phyloP scores from a whole-genome alignment of 2,329 filamentous ascomycete species.

The Calonectria leucothoes region DNA sequence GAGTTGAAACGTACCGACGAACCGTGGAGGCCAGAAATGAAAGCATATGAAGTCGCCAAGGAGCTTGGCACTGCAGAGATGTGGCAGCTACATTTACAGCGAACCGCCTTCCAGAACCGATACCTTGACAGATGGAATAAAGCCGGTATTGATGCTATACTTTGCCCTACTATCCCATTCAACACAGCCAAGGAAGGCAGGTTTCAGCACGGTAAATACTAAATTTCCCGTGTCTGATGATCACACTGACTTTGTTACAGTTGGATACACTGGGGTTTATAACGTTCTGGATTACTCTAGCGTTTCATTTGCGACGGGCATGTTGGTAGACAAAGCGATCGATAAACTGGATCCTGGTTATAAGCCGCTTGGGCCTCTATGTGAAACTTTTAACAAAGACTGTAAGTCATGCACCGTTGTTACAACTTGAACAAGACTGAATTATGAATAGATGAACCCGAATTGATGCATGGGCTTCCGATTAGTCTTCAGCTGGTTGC shows the following conservation, averaged over 20 bases:
- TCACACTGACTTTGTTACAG: conserved; percentile 39
- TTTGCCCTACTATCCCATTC: conserved; percentile 67
- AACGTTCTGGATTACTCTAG: conserved; percentile 62
- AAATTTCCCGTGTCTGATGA: fast-evolving
- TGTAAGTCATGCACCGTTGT: conserved; percentile 49
- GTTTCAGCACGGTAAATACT: conserved; percentile 55
- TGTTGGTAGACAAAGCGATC: conserved; percentile 52
- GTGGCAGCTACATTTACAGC: conserved; percentile 60
- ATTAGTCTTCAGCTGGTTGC: conserved; percentile 58
- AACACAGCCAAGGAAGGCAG: conserved; percentile 55
- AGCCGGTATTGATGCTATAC: conserved; percentile 68
- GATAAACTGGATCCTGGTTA: conserved; percentile 48
- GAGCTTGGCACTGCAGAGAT: conserved; percentile 57
- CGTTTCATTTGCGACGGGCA: conserved; percentile 59
- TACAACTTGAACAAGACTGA: neutral
- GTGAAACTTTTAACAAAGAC: conserved; percentile 52
- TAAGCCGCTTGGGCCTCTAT: conserved; percentile 49
- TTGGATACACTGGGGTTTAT: conserved; percentile 62
- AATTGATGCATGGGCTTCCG: conserved; percentile 54
- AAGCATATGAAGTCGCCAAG: conserved; percentile 43
- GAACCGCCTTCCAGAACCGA: conserved; percentile 57
- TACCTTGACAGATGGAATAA: conserved; percentile 60
- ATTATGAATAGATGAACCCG: conserved; percentile 48
- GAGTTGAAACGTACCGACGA: conserved; percentile 56
- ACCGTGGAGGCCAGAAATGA: conserved; percentile 54